Evolutionary conservation across 2,329 filamentous ascomycete genomes (phyloP), one percentile per base, ranked within the genome.

Genomic region (Pseudogymnoascus sp.): DNA sequence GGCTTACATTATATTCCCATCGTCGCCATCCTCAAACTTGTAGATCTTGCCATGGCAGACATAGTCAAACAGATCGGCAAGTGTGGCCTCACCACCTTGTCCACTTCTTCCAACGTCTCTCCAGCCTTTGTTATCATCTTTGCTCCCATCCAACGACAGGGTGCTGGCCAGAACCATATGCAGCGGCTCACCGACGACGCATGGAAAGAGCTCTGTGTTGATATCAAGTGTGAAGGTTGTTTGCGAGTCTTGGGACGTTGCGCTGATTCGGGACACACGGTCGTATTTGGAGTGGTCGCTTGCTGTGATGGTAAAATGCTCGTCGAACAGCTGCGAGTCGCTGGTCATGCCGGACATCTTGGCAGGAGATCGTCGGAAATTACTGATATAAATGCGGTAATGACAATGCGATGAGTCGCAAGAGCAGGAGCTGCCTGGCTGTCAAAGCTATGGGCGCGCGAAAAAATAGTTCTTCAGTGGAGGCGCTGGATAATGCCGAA

Each of bases 271-370:
- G 62, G 91, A 89, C 27, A 97, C 93, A 67, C 93, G 91, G 79
- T 97, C 94, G 78, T 99, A 99, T 78, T 97, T 96, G 71, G 87
- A 84, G 71, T 87, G 83, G 79, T 96, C 90, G 74, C 91, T 80
- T 62, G 84, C 78, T 68, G 86, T 93, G 71, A 97, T 82, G 65
- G 84, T 89, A 83, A 97, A 97, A 71, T 85, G 88, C 73, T 96
- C 92, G 78, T 97, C 92, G 78, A 95, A 96, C 76, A 97, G 90
- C 71, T 94, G 88, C 63, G 92, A 88, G 79, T 97, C 93, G 68
- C 89, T 88, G 76, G 91, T 86, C 69, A 55, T 55, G 15, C 48
- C 48, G 7, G 48, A 55, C 48, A 55, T 55, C n/a, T 55, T 55
- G 48, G 29, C 29, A 10, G 44, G n/a, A 55, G n/a, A 55, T 55